These are phyloP conservation scores for Cercospora sp. DNA, from an alignment of 2,329 filamentous ascomycete species.

Conservation along the genomic window DNA sequence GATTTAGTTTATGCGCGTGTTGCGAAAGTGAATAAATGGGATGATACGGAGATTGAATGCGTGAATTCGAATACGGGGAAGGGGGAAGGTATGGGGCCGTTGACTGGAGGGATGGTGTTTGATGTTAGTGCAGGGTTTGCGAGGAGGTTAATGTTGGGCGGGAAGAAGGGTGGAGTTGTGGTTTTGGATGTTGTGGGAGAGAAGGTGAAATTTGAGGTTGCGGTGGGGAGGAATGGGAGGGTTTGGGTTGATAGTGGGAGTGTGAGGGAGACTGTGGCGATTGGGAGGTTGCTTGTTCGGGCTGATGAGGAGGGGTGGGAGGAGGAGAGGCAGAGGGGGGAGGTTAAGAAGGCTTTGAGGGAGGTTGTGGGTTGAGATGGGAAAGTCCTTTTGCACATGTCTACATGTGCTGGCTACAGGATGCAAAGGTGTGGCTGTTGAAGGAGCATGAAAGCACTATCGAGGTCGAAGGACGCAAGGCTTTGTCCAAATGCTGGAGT, in stretches of 20 bases:
- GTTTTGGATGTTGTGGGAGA: constrained; percentile 80
- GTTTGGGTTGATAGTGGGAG: constrained; percentile 87
- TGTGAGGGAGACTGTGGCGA: constrained; percentile 69
- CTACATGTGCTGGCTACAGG: neutral
- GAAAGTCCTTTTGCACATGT: neutral
- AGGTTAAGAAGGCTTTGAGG: constrained; percentile 67
- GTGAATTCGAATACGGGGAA: constrained; percentile 84
- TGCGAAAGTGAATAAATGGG: constrained; percentile 72
- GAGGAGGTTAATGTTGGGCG: constrained; percentile 66
- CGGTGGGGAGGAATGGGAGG: constrained; percentile 86
- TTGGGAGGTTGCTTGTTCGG: constrained; percentile 75
- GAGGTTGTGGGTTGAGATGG: constrained; percentile 43
- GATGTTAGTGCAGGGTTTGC: constrained; percentile 77
- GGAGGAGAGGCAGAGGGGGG: constrained; percentile 67
- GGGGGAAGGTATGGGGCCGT: constrained; percentile 79
- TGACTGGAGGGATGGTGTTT: constrained; percentile 85
- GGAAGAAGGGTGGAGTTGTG: constrained; percentile 64
- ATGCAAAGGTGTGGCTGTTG: neutral
- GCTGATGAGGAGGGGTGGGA: constrained; percentile 69
- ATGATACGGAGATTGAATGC: constrained; percentile 89
- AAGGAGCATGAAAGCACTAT: neutral
- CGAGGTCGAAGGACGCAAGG: neutral
- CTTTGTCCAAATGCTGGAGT: neutral
- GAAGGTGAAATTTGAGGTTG: constrained; percentile 87
- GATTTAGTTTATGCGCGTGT: constrained; percentile 89